Evolutionary conservation across 352 stramenopile genomes (phyloP), one percentile per base, ranked within the genome.

Genomic region (Phytophthora ohioensis): DNA sequence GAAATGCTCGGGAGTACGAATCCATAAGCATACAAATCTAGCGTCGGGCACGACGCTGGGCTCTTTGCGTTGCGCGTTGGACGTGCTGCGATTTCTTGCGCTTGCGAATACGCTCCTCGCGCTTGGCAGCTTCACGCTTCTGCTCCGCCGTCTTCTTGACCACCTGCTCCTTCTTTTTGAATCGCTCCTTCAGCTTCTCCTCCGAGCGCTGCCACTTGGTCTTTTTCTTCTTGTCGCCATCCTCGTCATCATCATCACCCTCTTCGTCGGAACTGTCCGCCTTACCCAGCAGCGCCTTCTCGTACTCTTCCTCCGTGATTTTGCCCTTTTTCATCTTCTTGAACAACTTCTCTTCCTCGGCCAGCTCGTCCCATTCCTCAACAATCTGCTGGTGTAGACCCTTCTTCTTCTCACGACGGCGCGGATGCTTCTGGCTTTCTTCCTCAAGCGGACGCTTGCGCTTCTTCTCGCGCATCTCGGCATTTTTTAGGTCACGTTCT

Each of bases 301-400:
- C 88, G 65, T 98, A 98, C 53, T 98, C 90, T 27, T 98, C 91
- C 71, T 99, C 89, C 0, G 93, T 93, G 64, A 99, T 98, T 78
- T 99, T 99, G 21, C 98, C 97, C 67, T 95, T 94, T 58, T 98
- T 97, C 38, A 99, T 70, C 76, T 99, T 98, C 78, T 99, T 99
- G 81, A 95, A 98, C 35, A 98, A 59, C 63, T 98, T 91, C 59
- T 98, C 88, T 75, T 99, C 98, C 64, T 99, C 97, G 35, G 97
- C 98, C 9, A 99, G 78, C 55, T 99, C 97, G 60, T 99, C 98
- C 98, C 98, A 99, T 77, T 99, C 98, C 68, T 99, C 97, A 27
- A 98, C 88, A 67, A 99, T 99, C 67, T 97, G 92, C 73, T 98
- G 91, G 66, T 99, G 94, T 48, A 94, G 72, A 31, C 97, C 97